Base-by-base conservation (phyloP, 2,329 filamentous ascomycete species). In the Raffaelea ambrosiae region DNA sequence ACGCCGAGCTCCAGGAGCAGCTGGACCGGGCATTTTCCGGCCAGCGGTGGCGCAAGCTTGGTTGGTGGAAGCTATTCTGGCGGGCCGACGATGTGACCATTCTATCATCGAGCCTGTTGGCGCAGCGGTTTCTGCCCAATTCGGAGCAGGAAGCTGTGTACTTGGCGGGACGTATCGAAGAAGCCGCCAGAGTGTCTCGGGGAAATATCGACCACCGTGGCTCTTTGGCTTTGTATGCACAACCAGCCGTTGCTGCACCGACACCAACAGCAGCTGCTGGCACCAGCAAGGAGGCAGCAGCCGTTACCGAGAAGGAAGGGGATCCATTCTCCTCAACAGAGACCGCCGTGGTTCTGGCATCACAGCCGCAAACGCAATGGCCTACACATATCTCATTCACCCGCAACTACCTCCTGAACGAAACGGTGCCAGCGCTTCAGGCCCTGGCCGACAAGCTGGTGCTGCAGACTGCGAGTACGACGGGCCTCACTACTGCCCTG, bases 61-160 rank as follows among this genome's bases (percentile, higher is more conserved):
- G 82, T 16, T 97, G 91, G 90, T 96, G 88, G 85, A 95, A 95
- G 63, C 75, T 97, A 0, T 89, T 95, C 61, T 95, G 89, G 89
- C 81, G 88, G 19, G 89, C 93, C 21, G 91, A 97, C 60, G 91
- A 96, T 58, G 88, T 96, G 11, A 80, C 81, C 3, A 85, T 91
- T 75, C 81, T 95, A 47, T 83, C 86, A 3, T 79, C 81, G 1
- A 86, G 93, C 56, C 84, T 96, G 51, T 70, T 96, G 3, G 77
- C 79, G 51, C 81, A 83, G 53, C 74, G 78, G 7, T 97, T 94
- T 70, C 74, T 98, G 3, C 77, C 82, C 0, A 77, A 77, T 3
- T 84, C 90, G 0, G 90, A 96, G 63, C 83, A 83, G 56, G 83
- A 82, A 47, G 76, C 88, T n/a, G 83, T 95, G 42, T 95, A 84